Evolutionary conservation across 169 alveolate species (phyloP), one percentile per base, ranked within the genome.

Genomic region (Cryptosporidium bovis): DNA sequence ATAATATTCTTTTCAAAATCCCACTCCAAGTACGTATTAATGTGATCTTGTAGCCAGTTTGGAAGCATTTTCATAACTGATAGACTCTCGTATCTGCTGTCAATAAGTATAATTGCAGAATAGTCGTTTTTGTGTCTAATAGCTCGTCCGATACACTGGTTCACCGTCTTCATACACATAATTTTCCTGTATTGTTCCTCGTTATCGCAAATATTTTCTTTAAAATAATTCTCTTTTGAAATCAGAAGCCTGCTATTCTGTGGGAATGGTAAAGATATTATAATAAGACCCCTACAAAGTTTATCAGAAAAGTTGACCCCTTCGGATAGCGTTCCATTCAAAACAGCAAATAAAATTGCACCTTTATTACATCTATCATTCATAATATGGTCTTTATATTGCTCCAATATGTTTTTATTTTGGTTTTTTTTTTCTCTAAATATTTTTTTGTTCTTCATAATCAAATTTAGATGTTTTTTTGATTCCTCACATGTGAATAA

Each of bases 101-200:
- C 99, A 16, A 97, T 93, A 69, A 97, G 94, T 34, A 97, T 55
- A 44, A 97, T 91, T 1, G 96, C 92, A 1, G 99, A 97, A 92
- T 94, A 98, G 91, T 98, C 99, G 55, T 93, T 84, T 31, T 90
- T 94, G 90, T 98, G 99, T 46, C 99, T 93, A 65, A 98, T 95
- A 15, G 99, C 98, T 67, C 99, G 93, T 55, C 99, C 99, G 29
- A 98, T 95, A 50, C 99, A 92, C 92, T 98, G 98, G 84, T 98
- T 98, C 29, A 98, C 95, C 6, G 96, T 94, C 92, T 96, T 97
- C 92, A 95, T 92, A 83, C 98, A 94, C 95, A 64, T 93, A 90
- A 62, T 90, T 67, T 84, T 93, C 92, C 69, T 96, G 96, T 71
- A 64, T 31, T 84, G 46, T 46, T 46, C 71, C 51, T 82, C 91